These are phyloP conservation scores for Mucor saturninus DNA, from an alignment of 371 early-diverging fungal species.

Conservation along the genomic window DNA sequence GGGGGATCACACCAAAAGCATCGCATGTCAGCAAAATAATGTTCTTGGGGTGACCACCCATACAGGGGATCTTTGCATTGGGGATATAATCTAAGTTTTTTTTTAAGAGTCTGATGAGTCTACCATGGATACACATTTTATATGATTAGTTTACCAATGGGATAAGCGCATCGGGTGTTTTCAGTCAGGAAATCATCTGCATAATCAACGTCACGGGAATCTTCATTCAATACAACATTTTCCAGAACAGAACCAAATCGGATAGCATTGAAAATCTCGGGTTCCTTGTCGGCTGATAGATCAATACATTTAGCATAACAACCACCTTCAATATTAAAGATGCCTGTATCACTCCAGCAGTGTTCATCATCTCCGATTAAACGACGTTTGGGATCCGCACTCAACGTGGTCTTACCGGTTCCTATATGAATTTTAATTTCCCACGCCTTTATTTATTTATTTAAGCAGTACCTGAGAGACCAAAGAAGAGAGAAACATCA, in stretches of 20 bases:
- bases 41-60: slow-evolving; percentile 94
- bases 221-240: slow-evolving; percentile 89
- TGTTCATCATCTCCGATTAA: slow-evolving; percentile 99
- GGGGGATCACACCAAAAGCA: slow-evolving; percentile 97
- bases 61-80: slow-evolving; percentile 94
- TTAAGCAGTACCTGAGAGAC: slow-evolving; percentile 71
- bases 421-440: slow-evolving; percentile 32
- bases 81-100: slow-evolving; percentile 77
- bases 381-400: slow-evolving; percentile 91
- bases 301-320: slow-evolving; percentile 98
- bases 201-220: slow-evolving; percentile 89
- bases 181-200: slow-evolving; percentile 85
- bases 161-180: slow-evolving; percentile 97
- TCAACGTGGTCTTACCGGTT: slow-evolving; percentile 97
- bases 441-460: background rate
- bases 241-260: slow-evolving; percentile 95
- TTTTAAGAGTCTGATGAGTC: background rate
- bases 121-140: background rate
- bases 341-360: slow-evolving; percentile 95
- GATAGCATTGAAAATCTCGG: slow-evolving; percentile 96
- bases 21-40: slow-evolving; percentile 97
- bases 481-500: slow-evolving; percentile 97
- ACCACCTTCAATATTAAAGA: slow-evolving; percentile 98
- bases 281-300: slow-evolving; percentile 94
- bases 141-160: slow-evolving; percentile 59